Base-by-base conservation (phyloP, 345 rosid genomes). In the Syzygium jambos region DNA sequence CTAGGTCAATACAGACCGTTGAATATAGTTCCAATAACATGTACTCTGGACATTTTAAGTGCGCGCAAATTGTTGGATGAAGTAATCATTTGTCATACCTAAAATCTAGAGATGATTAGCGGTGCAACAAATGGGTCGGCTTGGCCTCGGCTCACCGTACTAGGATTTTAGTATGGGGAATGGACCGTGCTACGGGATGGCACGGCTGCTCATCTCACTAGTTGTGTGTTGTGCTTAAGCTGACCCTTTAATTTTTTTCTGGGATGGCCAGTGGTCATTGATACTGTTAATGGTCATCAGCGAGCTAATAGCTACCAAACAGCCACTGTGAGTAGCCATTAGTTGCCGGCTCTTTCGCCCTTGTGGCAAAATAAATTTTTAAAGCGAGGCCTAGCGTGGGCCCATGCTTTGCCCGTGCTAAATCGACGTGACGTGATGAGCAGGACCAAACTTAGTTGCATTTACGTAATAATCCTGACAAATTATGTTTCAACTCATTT, bases 111-210 rank as follows among this genome's bases (percentile, higher is more conserved):
- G 10, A 8, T 10, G 49, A 73, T 38, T 38, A 73, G 27, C 0
- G 49, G 4, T 73, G 49, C 23, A 38, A 38, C 3, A 19, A 1
- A 38, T 73, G 27, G 14, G 49, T 73, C 1, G 4, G 8, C 4
- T 14, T 0, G 5, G 1, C 2, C 11, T 38, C 3, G 8, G 49
- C 49, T 19, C 2, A 0, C 49, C 1, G 1, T 19, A 5, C 7
- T 0, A 11, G 25, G 49, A 34, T 3, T 34, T 73, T 5, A 34
- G 49, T 25, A 73, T 34, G 14, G 9, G 49, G 25, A 73, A 12
- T 14, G 11, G 5, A 73, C 25, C 6, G 16, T 63, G 16, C 41
- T 29, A 63, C 22, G 9, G 13, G 16, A 2, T 29, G 10, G 11
- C 38, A 34, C 2, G 7, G 5, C 25, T 38, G 14, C 49, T 73